A percentile compares a stretch with the other conserved stretches of the same genome.
Conservation (phyloP, 2,329 filamentous ascomycete genomes). For the Emmonsia crescens region DNA sequence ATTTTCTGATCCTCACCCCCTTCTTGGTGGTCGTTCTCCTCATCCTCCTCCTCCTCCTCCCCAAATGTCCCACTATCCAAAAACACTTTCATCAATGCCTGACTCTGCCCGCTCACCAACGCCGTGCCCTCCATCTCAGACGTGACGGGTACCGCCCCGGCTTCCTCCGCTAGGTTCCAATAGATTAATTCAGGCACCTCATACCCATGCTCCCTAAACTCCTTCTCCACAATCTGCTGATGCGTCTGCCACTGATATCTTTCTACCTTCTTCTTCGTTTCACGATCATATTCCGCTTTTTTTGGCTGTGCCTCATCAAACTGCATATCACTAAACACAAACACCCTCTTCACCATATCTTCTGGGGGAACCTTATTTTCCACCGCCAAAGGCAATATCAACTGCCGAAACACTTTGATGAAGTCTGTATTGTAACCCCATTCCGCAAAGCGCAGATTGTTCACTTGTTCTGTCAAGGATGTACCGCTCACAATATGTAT, state of each 20-base stretch:
- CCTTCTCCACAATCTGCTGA: conserved; percentile 40
- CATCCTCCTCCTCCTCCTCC: conserved; percentile 16
- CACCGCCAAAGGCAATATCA: conserved; percentile 46
- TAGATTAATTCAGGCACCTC: conserved; percentile 46
- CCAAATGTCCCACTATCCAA: conserved; percentile 36
- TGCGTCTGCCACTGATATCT: conserved; percentile 42
- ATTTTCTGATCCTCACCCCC: conserved; percentile 17
- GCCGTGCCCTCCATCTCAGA: conserved; percentile 10
- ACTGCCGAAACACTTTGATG: conserved; percentile 42
- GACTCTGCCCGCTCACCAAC: conserved; percentile 18
- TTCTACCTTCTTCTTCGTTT: no score
- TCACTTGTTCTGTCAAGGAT: conserved; percentile 35
- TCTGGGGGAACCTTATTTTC: conserved; percentile 41
- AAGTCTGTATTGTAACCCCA: conserved; percentile 45
- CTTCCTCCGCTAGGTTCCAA: conserved; percentile 6
- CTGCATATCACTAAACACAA: conserved; percentile 53
- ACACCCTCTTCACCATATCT: conserved; percentile 51
- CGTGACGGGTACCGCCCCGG: conserved; percentile 6
- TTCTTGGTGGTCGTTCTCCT: conserved; percentile 16
- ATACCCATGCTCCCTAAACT: conserved; percentile 42
- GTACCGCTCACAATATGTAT: conserved; percentile 32
- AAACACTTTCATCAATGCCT: conserved; percentile 49
- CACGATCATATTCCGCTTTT: no score
- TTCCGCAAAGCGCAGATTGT: conserved; percentile 16
- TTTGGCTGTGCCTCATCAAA: conserved; percentile 34